These are phyloP conservation scores for Aspergillus sclerotialis DNA, from an alignment of 2,329 filamentous ascomycete species.

Conservation along the genomic window DNA sequence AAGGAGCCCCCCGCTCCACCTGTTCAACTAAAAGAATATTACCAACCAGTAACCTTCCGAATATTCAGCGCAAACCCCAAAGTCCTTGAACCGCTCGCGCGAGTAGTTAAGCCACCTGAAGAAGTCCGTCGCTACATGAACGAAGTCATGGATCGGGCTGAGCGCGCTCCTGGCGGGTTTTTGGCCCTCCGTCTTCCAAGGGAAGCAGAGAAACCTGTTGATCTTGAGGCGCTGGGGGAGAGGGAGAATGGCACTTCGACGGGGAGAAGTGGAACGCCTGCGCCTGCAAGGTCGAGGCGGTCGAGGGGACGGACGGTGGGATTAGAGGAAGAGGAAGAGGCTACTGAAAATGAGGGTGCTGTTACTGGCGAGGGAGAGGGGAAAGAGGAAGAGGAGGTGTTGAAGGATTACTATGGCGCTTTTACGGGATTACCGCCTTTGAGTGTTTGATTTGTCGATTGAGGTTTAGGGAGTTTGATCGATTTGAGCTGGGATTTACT, in stretches of 20 bases:
- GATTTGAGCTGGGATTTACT: too few relatives aligned
- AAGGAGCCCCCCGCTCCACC: slow-evolving; percentile 10
- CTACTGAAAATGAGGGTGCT: slow-evolving; percentile 4
- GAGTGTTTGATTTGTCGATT: too few relatives aligned
- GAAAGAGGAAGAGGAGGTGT: slow-evolving; percentile 25
- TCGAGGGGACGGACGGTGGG: slow-evolving; percentile 13
- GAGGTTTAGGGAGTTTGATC: slow-evolving; percentile 4
- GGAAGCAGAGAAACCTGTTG: slow-evolving; percentile 24
- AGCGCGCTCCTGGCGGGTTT: slow-evolving; percentile 48
- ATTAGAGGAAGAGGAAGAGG: neutral
- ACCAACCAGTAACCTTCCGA: slow-evolving; percentile 50
- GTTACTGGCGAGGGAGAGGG: slow-evolving; percentile 18
- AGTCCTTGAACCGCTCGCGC: slow-evolving; percentile 48
- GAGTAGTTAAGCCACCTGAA: slow-evolving; percentile 48
- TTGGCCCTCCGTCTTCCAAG: slow-evolving; percentile 50
- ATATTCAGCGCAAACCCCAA: slow-evolving; percentile 47
- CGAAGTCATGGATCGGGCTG: slow-evolving; percentile 50
- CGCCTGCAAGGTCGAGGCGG: slow-evolving; percentile 16
- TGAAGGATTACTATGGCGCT: slow-evolving; percentile 35
- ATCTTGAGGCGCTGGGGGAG: slow-evolving; percentile 17
- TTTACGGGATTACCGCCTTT: slow-evolving; percentile 30
- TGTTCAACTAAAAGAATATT: slow-evolving; percentile 37
- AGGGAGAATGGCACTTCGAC: slow-evolving; percentile 16
- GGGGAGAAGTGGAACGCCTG: slow-evolving; percentile 4
- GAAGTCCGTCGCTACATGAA: slow-evolving; percentile 52